phyloP scores from a whole-genome alignment of 2,329 filamentous ascomycete species.

The Samsoniella hepiali region DNA sequence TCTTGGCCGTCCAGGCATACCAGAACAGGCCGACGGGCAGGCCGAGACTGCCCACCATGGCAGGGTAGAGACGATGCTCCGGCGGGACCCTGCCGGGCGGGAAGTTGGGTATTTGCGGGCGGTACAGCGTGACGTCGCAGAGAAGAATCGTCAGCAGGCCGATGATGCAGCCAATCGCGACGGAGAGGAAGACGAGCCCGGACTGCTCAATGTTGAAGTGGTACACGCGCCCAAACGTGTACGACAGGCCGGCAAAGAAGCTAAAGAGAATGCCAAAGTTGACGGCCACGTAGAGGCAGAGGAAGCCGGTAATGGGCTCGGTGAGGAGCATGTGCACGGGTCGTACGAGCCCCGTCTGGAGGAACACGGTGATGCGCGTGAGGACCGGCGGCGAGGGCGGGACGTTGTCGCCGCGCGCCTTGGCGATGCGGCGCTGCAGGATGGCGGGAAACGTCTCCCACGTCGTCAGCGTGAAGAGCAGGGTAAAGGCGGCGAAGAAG shows the following conservation, averaged over 20 bases:
- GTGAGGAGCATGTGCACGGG: slow-evolving; percentile 57
- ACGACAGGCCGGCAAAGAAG: slow-evolving; percentile 52
- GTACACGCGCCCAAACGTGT: slow-evolving; percentile 45
- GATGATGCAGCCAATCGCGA: slow-evolving; percentile 44
- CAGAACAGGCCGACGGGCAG: slow-evolving; percentile 55
- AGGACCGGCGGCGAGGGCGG: slow-evolving; percentile 26
- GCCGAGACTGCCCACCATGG: slow-evolving; percentile 55
- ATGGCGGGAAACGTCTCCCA: slow-evolving; percentile 58
- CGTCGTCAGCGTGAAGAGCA: slow-evolving; percentile 37
- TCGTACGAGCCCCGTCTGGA: slow-evolving; percentile 43
- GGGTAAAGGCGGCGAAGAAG: slow-evolving; percentile 41
- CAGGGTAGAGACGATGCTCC: slow-evolving; percentile 56
- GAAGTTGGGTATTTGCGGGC: slow-evolving; percentile 31
- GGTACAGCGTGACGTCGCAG: slow-evolving; percentile 43
- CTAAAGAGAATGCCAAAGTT: slow-evolving; percentile 51
- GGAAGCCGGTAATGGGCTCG: slow-evolving; percentile 61
- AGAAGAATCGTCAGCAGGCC: slow-evolving; percentile 41
- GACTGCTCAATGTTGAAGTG: slow-evolving; percentile 41
- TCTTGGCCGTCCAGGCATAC: slow-evolving; percentile 55
- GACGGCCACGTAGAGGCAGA: slow-evolving; percentile 48
- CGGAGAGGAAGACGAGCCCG: slow-evolving; percentile 44
- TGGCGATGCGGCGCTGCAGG: slow-evolving; percentile 38
- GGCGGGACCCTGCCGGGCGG: slow-evolving; percentile 42
- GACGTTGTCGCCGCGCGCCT: slow-evolving; percentile 32
- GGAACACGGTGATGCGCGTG: slow-evolving; percentile 32